A percentile compares a stretch with the other conserved stretches of the same genome.
Conservation (phyloP, 2,329 filamentous ascomycete genomes). For the Macrophomina phaseolina region DNA sequence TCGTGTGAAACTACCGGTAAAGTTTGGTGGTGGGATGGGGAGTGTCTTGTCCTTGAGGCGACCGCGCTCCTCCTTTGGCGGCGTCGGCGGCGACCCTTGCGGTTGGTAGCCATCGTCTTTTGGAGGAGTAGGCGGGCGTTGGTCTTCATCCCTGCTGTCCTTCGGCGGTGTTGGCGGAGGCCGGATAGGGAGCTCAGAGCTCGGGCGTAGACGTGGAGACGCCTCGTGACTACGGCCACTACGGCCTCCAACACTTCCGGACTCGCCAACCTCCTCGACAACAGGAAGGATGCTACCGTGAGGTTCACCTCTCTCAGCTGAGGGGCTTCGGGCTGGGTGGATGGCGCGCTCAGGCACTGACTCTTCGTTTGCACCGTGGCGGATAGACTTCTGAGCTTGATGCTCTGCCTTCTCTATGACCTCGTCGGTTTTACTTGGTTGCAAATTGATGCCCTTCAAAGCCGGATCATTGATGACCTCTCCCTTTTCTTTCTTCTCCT, state of each 20-base stretch:
- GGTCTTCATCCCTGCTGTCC: slow-evolving; percentile 39
- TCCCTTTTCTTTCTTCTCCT: slow-evolving; percentile 51
- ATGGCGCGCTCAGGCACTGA: slow-evolving; percentile 69
- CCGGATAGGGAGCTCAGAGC: slow-evolving; percentile 34
- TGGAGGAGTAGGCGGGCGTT: slow-evolving; percentile 45
- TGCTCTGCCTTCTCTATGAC: slow-evolving; percentile 67
- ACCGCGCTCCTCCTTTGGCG: slow-evolving; percentile 46
- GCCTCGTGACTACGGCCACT: slow-evolving; percentile 47
- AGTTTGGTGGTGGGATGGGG: slow-evolving; percentile 36
- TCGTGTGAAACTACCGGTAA: slow-evolving; percentile 26
- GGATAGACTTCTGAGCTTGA: slow-evolving; percentile 64
- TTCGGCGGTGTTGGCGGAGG: slow-evolving; percentile 55
- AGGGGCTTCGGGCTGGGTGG: slow-evolving; percentile 62
- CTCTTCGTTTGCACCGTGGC: slow-evolving; percentile 54
- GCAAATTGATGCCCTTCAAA: slow-evolving; percentile 46
- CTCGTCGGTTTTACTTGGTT: slow-evolving; percentile 54
- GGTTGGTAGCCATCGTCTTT: slow-evolving; percentile 39
- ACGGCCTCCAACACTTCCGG: slow-evolving; percentile 67
- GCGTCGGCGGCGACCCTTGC: slow-evolving; percentile 43
- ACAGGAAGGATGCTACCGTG: slow-evolving; percentile 74
- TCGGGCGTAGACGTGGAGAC: slow-evolving; percentile 19
- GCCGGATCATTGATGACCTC: slow-evolving; percentile 43
- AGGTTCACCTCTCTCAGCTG: slow-evolving; percentile 61
- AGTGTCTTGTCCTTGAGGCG: slow-evolving; percentile 41
- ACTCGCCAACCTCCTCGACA: slow-evolving; percentile 88